Evolutionary conservation across 2,329 filamentous ascomycete species (phyloP), one percentile per base, ranked within the genome.

Genomic region (Cercospora beticola): DNA sequence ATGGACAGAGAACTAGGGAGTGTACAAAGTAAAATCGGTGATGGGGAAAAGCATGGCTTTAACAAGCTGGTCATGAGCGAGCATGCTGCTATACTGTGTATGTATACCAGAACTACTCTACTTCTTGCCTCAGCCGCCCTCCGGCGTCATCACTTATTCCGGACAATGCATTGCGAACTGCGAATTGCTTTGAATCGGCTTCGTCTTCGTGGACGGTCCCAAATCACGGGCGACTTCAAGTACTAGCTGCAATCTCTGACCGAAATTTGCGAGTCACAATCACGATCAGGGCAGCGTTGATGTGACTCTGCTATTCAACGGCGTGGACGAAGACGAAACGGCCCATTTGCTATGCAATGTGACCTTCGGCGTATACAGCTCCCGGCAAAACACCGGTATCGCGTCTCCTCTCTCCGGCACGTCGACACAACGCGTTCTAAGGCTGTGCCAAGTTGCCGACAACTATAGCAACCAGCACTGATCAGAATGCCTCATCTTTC

Each of bases 51-150:
- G 62, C 52, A 30, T 54, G 28, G 62, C 62, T 43, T 62, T 12
- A 56, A 18, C 23, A 40, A 36, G n/a, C 43, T 64, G n/a, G 62
- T 33, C 26, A 64, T 33, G 61, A 18, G n/a, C 49, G 23, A 54
- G 40, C 56, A 18, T 58, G 43, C 21, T 23, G 61, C 61, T 59
- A 31, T 40, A 31, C 54, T 28, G 40, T 33, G 65, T 64, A 64
- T 68, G 56, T 64, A 65, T 65, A 64, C 60, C 66, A 64, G 59
- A 59, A 65, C 30, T 64, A 67, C 65, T 64, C 65, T 64, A 63
- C 65, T 67, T 67, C 60, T 67, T 23, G 46, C 46, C 46, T 52
- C 46, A 52, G 21, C 18, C 46, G 46, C 46, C 46, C 46, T 23
- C 21, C 4, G n/a, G 46, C 5, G 46, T 23, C 5, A 12, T 14